Base-by-base conservation (phyloP, 176 grass and related monocot genomes). In the Ampelocalamus luodianensis region DNA sequence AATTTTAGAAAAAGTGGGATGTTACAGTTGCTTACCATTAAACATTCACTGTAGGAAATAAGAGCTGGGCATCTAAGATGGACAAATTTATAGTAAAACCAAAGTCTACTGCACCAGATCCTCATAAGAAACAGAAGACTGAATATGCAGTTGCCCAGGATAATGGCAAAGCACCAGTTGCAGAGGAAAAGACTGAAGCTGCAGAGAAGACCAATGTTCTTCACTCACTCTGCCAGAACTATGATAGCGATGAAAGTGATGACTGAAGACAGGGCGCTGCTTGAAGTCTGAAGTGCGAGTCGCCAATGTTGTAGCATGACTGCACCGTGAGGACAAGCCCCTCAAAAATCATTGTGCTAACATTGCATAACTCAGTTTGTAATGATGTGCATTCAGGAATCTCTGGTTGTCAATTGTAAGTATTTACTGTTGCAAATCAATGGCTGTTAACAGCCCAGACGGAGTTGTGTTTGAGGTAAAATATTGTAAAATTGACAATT, bases 11-110 rank as follows among this genome's bases (percentile, higher is more conserved):
- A n/a, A n/a, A n/a, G n/a, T n/a, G n/a, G n/a, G n/a, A n/a, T n/a
- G n/a, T n/a, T n/a, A n/a, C n/a, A n/a, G n/a, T 46, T 42, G 74
- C 69, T 85, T 61, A 89, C 82, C 4, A 7, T 40, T 85, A 27
- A 59, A 58, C 32, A 20, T 85, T 55, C 17, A 49, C 37, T 76
- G 71, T 42, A 89, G 88, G 62, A 39, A 89, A 73, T 26, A 81
- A 89, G 62, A 63, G n/a, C 17, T 68, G 64, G 53, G 39, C 68
- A 46, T 82, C 80, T n/a, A 82, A 61, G 62, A 85, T 89, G 88
- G 82, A 82, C 17, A 81, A 85, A 81, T 85, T 89, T 49, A 89
- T 89, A 70, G 71, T 89, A 2, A 89, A 89, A 85, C 77, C 88
- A 4, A 89, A 89, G 79, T 22, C 51, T 38, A 22, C 51, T 3